Evolutionary conservation across 768 basidiomycete genomes (phyloP).

Genomic region (Leccinum sublutescens): DNA sequence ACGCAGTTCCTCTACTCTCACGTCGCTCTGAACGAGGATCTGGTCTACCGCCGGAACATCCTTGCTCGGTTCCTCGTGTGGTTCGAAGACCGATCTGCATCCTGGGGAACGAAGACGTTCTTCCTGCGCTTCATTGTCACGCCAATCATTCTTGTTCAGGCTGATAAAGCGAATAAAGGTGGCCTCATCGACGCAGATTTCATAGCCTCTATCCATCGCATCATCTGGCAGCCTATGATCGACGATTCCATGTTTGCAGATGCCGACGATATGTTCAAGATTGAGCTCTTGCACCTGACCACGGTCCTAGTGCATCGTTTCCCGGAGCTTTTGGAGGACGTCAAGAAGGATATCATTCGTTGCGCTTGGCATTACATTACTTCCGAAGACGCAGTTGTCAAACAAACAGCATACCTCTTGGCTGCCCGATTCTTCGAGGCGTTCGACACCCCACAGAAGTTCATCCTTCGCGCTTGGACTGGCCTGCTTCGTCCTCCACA

Average conservation of each 20-base stretch:
- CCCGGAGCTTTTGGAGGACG: constrained; percentile 72
- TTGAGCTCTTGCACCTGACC: constrained; percentile 89
- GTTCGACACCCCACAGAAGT: constrained; percentile 87
- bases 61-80: constrained; percentile 82
- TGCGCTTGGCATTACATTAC: constrained; percentile 89
- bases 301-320: constrained; percentile 86
- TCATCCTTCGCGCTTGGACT: constrained; percentile 87
- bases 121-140: constrained; percentile 84
- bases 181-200: constrained; percentile 72
- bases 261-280: constrained; percentile 81
- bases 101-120: constrained; percentile 75
- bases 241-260: constrained; percentile 50
- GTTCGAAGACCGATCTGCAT: constrained; percentile 64
- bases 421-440: constrained; percentile 89
- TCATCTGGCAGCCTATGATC: constrained; percentile 81
- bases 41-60: constrained; percentile 75
- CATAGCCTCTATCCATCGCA: constrained; percentile 62
- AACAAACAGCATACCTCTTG: constrained; percentile 88
- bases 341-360: constrained; percentile 89
- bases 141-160: constrained; percentile 80
- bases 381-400: constrained; percentile 86
- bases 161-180: constrained; percentile 51
- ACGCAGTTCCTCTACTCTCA: constrained; percentile 86
- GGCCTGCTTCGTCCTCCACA: constrained; percentile 81
- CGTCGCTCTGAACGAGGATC: constrained; percentile 70